Evolutionary conservation across 768 basidiomycete species (phyloP).

Genomic region (Leccinum truebloodii): DNA sequence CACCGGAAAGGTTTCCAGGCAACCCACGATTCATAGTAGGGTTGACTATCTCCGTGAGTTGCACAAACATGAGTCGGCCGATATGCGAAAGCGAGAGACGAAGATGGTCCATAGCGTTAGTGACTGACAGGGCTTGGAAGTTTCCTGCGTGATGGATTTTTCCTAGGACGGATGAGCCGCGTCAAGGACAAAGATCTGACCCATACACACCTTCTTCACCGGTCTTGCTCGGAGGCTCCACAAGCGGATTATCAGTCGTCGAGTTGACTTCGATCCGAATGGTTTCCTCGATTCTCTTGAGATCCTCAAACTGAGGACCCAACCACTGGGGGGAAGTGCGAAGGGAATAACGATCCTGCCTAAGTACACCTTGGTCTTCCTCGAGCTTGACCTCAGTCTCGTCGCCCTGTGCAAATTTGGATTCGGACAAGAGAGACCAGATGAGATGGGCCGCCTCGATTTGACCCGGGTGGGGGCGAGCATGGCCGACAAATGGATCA

Average conservation of each 20-base stretch:
- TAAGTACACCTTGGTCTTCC: slow-evolving; percentile 70
- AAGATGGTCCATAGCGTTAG: slow-evolving; percentile 87
- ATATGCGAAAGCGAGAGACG: slow-evolving; percentile 70
- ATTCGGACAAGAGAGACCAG: slow-evolving; percentile 66
- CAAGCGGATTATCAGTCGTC: slow-evolving; percentile 86
- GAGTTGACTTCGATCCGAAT: slow-evolving; percentile 81
- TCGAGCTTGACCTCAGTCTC: slow-evolving; percentile 76
- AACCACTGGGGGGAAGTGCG: slow-evolving; percentile 83
- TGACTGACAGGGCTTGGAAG: slow-evolving; percentile 87
- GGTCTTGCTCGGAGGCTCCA: slow-evolving; percentile 75
- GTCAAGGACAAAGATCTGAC: neutral
- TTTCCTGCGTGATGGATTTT: slow-evolving; percentile 82
- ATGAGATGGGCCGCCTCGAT: slow-evolving; percentile 74
- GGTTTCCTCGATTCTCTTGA: slow-evolving; percentile 61
- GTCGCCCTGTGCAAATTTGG: slow-evolving; percentile 62
- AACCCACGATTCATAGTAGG: slow-evolving; percentile 71
- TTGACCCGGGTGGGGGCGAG: slow-evolving; percentile 86
- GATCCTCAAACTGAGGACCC: slow-evolving; percentile 83
- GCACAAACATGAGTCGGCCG: slow-evolving; percentile 68
- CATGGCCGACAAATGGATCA: slow-evolving; percentile 72
- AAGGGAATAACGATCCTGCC: slow-evolving; percentile 72
- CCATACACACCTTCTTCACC: slow-evolving; percentile 20
- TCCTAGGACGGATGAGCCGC: slow-evolving; percentile 30
- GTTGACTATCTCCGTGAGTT: slow-evolving; percentile 59
- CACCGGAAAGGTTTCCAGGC: slow-evolving; percentile 76